Percentiles rank a stretch among this genome's conserved stretches.
Conservation (phyloP, 2,329 filamentous ascomycete species). For the Botrytis sinoallii region DNA sequence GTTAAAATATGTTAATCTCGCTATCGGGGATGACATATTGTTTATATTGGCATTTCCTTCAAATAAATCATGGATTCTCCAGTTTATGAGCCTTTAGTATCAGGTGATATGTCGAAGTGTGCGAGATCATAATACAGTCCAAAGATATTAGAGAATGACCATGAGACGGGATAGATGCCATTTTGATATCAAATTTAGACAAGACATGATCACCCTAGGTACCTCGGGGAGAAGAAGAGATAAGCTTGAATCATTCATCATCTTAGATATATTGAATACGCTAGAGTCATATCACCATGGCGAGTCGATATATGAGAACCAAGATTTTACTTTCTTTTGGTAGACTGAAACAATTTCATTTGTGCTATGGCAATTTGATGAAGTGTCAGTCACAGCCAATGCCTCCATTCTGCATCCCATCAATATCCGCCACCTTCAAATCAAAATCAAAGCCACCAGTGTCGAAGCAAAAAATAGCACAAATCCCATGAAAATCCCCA, state of each 20-base stretch:
- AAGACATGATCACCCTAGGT: not conserved
- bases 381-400: not conserved
- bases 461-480: not conserved
- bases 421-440: not conserved
- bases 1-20: not conserved
- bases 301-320: not conserved
- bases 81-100: not conserved
- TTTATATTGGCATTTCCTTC: not conserved
- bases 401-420: not conserved
- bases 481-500: not conserved
- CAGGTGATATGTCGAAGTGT: not conserved
- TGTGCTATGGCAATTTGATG: not conserved
- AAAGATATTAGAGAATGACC: not conserved
- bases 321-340: not conserved
- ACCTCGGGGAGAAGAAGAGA: not conserved
- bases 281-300: not conserved
- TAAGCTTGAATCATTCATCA: not conserved
- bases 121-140: not conserved
- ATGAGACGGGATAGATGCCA: not conserved
- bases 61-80: not conserved
- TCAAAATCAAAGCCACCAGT: not conserved
- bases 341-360: no score
- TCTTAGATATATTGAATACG: not conserved
- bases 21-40: not conserved
- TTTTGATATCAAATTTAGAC: not conserved